These are phyloP conservation scores for Xylogone sp. DNA, from an alignment of 2,329 filamentous ascomycete genomes.

Conservation along the genomic window DNA sequence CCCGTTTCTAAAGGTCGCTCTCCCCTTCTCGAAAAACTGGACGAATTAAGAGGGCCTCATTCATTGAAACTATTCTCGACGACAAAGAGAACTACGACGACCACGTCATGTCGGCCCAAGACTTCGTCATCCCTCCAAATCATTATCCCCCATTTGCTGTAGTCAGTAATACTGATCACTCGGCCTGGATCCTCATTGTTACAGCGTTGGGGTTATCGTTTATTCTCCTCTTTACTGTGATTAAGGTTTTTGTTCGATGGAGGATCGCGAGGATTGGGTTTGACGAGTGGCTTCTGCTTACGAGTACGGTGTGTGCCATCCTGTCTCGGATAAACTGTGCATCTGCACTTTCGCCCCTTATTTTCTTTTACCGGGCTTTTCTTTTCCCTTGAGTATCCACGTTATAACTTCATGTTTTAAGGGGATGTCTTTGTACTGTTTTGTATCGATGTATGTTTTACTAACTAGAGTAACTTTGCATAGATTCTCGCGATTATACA, in stretches of 20 bases:
- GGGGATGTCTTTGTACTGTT: too few relatives aligned
- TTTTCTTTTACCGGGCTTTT: too few relatives aligned
- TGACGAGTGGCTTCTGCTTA: conserved; percentile 6
- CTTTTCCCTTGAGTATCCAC: too few relatives aligned
- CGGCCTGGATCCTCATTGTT: conserved; percentile 12
- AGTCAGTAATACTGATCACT: conserved; percentile 10
- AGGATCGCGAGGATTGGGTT: background rate
- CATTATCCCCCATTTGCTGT: conserved; percentile 10
- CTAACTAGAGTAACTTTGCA: background rate
- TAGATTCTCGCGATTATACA: conserved; percentile 8
- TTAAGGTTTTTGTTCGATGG: conserved; percentile 5
- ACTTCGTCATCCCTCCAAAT: background rate
- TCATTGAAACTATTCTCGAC: too few relatives aligned
- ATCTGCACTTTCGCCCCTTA: too few relatives aligned
- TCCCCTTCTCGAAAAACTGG: too few relatives aligned
- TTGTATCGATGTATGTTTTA: too few relatives aligned
- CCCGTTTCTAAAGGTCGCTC: too few relatives aligned
- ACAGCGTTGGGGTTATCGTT: conserved; percentile 8
- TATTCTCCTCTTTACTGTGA: conserved; percentile 8
- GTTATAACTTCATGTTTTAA: too few relatives aligned
- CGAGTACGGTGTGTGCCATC: conserved; percentile 3
- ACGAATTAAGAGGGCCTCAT: too few relatives aligned
- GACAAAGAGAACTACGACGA: too few relatives aligned
- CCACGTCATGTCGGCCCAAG: conserved; percentile 2
- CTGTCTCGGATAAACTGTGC: too few relatives aligned